These are phyloP conservation scores for Botrytis porri DNA, from an alignment of 2,329 filamentous ascomycete species.

Conservation along the genomic window DNA sequence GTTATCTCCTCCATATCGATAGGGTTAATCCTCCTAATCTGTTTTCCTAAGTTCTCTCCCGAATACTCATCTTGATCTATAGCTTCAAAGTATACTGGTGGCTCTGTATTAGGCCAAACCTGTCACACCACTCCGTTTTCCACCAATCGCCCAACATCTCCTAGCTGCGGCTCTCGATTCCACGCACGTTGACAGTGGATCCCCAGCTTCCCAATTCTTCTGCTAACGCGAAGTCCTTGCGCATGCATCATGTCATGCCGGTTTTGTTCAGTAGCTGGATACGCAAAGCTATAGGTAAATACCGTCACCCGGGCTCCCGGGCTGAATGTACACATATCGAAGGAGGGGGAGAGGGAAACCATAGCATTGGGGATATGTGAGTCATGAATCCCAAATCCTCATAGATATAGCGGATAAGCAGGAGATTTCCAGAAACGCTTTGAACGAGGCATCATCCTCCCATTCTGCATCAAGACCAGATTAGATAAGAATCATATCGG, in stretches of 20 bases:
- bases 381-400: not conserved
- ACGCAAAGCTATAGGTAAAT: rapidly evolving
- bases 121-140: not conserved
- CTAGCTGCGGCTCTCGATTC: not conserved
- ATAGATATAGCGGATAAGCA: not conserved
- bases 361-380: not conserved
- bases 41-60: not conserved
- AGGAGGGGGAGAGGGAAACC: not conserved
- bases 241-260: rapidly evolving
- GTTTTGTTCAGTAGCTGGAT: not conserved
- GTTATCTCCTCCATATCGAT: not conserved
- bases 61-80: not conserved
- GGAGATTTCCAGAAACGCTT: not conserved
- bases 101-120: not conserved
- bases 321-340: not conserved
- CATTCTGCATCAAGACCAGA: not conserved
- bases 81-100: not conserved
- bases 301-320: not conserved
- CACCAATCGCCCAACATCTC: not conserved
- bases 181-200: not conserved
- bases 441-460: not conserved
- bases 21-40: not conserved
- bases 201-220: not conserved
- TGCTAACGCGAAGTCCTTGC: not conserved
- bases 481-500: not conserved